Percentiles rank a stretch among this genome's conserved stretches.
These are phyloP conservation scores for Penicillium robsamsonii DNA, from an alignment of 495 filamentous ascomycete species.

Conservation along the genomic window DNA sequence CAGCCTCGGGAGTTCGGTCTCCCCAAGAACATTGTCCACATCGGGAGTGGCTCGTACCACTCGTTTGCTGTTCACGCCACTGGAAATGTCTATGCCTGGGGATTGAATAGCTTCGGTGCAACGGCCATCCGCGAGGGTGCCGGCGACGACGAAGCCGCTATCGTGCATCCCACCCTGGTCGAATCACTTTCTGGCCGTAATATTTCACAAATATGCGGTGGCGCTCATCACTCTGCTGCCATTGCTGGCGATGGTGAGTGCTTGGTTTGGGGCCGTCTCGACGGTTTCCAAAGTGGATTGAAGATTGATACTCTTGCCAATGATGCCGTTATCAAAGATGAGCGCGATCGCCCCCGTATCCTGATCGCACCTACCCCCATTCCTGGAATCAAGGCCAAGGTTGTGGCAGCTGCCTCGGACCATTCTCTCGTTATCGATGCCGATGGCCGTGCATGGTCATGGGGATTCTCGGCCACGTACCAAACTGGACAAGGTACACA, in stretches of 20 bases:
- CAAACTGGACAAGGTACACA: conserved; percentile 60
- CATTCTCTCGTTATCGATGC: conserved; percentile 58
- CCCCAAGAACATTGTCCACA: conserved; percentile 53
- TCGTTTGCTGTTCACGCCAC: conserved; percentile 70
- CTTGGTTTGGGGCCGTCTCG: conserved; percentile 60
- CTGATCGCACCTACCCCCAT: conserved; percentile 53
- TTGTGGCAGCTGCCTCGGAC: conserved; percentile 52
- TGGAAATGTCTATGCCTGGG: conserved; percentile 77
- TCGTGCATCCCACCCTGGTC: conserved; percentile 59
- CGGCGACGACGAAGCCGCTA: conserved; percentile 60
- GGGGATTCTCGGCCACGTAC: conserved; percentile 63
- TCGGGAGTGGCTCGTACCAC: conserved; percentile 57
- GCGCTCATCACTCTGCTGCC: conserved; percentile 58
- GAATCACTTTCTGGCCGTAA: conserved; percentile 50
- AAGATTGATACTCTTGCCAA: conserved; percentile 50
- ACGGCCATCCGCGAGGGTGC: conserved; percentile 69
- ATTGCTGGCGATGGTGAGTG: conserved; percentile 52
- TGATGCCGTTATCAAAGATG: conserved; percentile 48
- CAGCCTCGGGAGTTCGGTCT: conserved; percentile 68
- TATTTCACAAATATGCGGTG: conserved; percentile 52
- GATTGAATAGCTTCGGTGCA: conserved; percentile 82
- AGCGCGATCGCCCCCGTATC: conserved; percentile 51
- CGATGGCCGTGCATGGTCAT: conserved; percentile 57
- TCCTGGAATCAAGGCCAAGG: conserved; percentile 43
- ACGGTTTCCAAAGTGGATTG: conserved; percentile 58